Evolutionary conservation across 176 grass and related monocot species (phyloP), one percentile per base, ranked within the genome.

Genomic region (Zoysia japonica): DNA sequence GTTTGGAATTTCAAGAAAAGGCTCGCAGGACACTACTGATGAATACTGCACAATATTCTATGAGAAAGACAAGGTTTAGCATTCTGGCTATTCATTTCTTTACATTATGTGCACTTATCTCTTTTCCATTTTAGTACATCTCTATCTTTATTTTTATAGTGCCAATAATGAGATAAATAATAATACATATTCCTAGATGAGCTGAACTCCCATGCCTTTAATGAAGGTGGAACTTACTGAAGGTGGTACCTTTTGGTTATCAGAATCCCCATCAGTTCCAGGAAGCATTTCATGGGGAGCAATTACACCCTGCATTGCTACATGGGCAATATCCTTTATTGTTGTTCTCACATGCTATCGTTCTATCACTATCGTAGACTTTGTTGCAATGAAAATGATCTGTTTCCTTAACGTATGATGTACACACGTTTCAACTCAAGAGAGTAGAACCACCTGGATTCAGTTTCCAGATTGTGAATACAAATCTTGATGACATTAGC

Each of bases 1-100:
- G 90, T 98, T 98, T 87, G 96, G 96, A 5, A 94, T 98, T 78
- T 98, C 96, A 87, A 89, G 96, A 85, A 93, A 98, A 92, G 96
- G 96, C n/a, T 92, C 91, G 41, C 81, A 93, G 74, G 96, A 98
- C 69, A 94, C 75, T 52, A 76, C 84, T 42, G 96, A 98, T 79
- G 96, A 98, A 78, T 92, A 98, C 64, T 98, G 96, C 75, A 91
- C 96, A 56, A 98, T 98, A 80, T 98, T 98, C 67, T 98, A 98
- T 61, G 92, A 98, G 81, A 98, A 94, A 78, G 96, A 94, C 14
- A 98, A 95, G 96, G 96, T 98, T 77, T 55, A 45, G 38, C 10
- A 57, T 65, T 77, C 68, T 77, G 10, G 19, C 42, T 28, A 63
- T 47, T 77, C 13, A 70, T 70, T 71, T 71, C 16, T 65, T 36